These are phyloP conservation scores for Phytophthora citrophthora DNA, from an alignment of 352 stramenopile species.

Conservation along the genomic window DNA sequence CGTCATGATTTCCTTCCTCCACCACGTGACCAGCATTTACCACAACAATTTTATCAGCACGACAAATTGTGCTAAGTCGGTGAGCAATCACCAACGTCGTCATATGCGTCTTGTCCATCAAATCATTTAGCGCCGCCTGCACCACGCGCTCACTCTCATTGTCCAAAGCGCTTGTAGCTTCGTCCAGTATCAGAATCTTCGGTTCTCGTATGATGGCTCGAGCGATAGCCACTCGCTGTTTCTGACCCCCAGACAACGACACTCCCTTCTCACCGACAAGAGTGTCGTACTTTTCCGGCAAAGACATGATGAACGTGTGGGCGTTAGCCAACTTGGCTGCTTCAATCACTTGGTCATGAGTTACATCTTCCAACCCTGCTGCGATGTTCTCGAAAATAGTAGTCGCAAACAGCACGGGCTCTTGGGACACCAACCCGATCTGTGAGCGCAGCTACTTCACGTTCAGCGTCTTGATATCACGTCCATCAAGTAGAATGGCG, in stretches of 20 bases:
- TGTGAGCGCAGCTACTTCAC: constrained; percentile 73
- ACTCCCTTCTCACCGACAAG: constrained; percentile 58
- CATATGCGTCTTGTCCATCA: constrained; percentile 28
- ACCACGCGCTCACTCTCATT: constrained; percentile 41
- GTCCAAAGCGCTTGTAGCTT: constrained; percentile 62
- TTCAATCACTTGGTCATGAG: constrained; percentile 72
- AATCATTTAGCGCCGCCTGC: constrained; percentile 25
- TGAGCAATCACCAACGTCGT: constrained; percentile 55
- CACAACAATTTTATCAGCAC: constrained; percentile 56
- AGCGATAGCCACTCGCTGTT: constrained; percentile 60
- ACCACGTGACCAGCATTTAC: constrained; percentile 49
- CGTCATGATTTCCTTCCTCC: constrained; percentile 45
- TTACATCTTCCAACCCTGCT: constrained; percentile 63
- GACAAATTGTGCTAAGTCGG: constrained; percentile 46
- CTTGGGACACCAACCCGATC: constrained; percentile 80
- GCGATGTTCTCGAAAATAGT: constrained; percentile 92
- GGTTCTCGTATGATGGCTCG: constrained; percentile 53
- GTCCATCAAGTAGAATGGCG: constrained; percentile 79
- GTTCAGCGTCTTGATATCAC: constrained; percentile 78
- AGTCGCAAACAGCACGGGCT: constrained; percentile 89
- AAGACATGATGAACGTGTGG: constrained; percentile 69
- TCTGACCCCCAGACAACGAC: constrained; percentile 76
- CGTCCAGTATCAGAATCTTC: constrained; percentile 62
- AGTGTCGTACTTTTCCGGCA: constrained; percentile 91
- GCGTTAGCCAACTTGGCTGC: constrained; percentile 50